These are phyloP conservation scores for Vigna trinervia DNA, from an alignment of 306 rosid species.

Conservation along the genomic window DNA sequence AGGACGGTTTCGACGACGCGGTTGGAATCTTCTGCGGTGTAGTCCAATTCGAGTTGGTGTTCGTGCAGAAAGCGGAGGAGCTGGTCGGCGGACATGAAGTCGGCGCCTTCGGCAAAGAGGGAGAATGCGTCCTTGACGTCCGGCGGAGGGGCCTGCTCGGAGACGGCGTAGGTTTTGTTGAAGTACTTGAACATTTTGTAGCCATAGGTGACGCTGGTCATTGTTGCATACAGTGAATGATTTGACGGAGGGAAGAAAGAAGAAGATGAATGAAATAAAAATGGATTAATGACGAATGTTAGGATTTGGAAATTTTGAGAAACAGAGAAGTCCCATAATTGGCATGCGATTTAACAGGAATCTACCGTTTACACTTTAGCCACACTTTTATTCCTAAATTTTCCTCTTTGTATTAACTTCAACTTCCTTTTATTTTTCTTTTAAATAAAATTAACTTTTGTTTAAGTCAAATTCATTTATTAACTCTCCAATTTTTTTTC, in stretches of 20 bases:
- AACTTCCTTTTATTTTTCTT: too few relatives aligned
- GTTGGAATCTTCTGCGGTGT: constrained; percentile 49
- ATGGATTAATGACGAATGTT: background rate
- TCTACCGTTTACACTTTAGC: too few relatives aligned
- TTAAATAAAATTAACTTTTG: too few relatives aligned
- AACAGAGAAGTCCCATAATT: background rate
- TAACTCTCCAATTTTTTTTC: too few relatives aligned
- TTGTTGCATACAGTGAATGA: background rate
- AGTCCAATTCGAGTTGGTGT: constrained; percentile 59
- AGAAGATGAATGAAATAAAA: too few relatives aligned
- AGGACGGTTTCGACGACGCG: constrained; percentile 45
- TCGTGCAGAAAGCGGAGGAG: constrained; percentile 59
- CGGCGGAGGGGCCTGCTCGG: constrained; percentile 58
- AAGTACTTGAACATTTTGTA: constrained; percentile 75
- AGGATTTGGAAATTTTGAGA: background rate
- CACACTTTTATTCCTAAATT: too few relatives aligned
- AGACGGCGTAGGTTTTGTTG: constrained; percentile 58
- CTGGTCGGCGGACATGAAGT: constrained; percentile 61
- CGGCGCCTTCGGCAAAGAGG: constrained; percentile 47
- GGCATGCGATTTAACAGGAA: background rate
- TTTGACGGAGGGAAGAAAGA: background rate
- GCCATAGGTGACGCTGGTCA: constrained; percentile 47
- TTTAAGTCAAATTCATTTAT: too few relatives aligned
- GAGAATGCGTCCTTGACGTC: constrained; percentile 67
- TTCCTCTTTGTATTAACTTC: too few relatives aligned